Percentiles rank a stretch among this genome's conserved stretches.
Evolutionary conservation across 1,139 yeast genomes (phyloP).

Genomic region (Saccharomyces hybrid): DNA sequence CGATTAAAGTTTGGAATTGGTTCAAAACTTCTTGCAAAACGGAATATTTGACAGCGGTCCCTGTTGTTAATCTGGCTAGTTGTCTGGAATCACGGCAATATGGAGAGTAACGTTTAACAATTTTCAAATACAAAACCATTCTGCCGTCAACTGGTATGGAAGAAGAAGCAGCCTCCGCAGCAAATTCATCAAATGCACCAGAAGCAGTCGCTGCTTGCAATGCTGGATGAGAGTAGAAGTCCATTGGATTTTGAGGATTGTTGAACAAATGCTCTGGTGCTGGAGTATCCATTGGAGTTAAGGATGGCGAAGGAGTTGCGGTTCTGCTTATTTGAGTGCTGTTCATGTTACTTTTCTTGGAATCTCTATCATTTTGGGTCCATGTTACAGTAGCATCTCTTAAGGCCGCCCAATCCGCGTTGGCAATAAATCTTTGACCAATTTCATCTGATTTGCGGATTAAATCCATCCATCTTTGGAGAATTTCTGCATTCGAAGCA

Average conservation of each 20-base stretch:
- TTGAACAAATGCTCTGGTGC: constrained; percentile 2
- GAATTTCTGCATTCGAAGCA: constrained; percentile 47
- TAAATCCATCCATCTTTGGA: constrained; percentile 55
- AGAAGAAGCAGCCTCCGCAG: constrained; percentile 9
- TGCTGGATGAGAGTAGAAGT: constrained; percentile 30
- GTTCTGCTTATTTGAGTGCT: constrained; percentile 9
- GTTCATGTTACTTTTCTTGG: constrained; percentile 8
- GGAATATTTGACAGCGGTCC: constrained; percentile 36
- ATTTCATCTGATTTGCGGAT: constrained; percentile 45
- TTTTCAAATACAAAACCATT: constrained; percentile 48
- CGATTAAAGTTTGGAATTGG: constrained; percentile 33
- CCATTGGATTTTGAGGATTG: constrained; percentile 18
- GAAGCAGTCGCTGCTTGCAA: constrained; percentile 33
- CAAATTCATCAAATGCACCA: constrained; percentile 32
- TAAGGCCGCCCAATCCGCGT: constrained; percentile 84
- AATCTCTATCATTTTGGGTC: constrained; percentile 24
- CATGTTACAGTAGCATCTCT: constrained; percentile 64
- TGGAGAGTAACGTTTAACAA: constrained; percentile 45
- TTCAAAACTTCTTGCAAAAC: constrained; percentile 34
- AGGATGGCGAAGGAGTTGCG: constrained; percentile 11
- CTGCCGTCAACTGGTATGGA: constrained; percentile 34
- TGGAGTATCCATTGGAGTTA: constrained; percentile 1
- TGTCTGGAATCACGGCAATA: constrained; percentile 42
- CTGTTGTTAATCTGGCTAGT: constrained; percentile 35
- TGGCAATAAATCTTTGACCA: constrained; percentile 56